phyloP scores from a whole-genome alignment of 2,329 filamentous ascomycete species.

The Ceratocystis variospora region DNA sequence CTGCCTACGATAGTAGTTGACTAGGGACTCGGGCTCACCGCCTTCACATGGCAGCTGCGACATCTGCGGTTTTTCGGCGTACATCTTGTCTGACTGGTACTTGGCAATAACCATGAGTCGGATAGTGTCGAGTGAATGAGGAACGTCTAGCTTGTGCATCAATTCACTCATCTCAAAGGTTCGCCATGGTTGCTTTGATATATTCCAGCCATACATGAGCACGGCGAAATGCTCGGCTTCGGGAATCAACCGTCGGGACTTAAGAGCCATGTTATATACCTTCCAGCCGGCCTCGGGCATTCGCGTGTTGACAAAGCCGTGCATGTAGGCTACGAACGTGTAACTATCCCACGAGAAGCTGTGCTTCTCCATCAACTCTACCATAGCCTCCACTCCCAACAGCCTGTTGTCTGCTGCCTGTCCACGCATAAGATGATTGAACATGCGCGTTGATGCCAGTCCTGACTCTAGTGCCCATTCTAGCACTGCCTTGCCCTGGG shows the following conservation, averaged over 20 bases:
- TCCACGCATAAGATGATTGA: slow-evolving; percentile 63
- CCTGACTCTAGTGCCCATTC: slow-evolving; percentile 39
- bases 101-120: slow-evolving; percentile 16
- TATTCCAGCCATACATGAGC: slow-evolving; percentile 34
- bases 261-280: slow-evolving; percentile 33
- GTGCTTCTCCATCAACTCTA: slow-evolving; percentile 36
- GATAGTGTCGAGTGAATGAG: slow-evolving; percentile 30
- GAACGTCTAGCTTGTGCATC: slow-evolving; percentile 32
- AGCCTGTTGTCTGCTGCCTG: slow-evolving; percentile 49
- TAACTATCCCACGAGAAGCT: slow-evolving; percentile 35
- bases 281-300: slow-evolving; percentile 38
- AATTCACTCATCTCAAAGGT: slow-evolving; percentile 33
- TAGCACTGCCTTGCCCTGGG: slow-evolving; percentile 29
- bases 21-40: slow-evolving; percentile 24
- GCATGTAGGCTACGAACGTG: slow-evolving; percentile 38
- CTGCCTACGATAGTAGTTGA: slow-evolving; percentile 24
- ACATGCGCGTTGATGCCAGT: slow-evolving; percentile 47
- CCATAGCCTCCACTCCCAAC: slow-evolving; percentile 34
- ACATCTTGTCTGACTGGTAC: slow-evolving; percentile 26
- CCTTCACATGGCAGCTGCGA: slow-evolving; percentile 23
- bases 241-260: slow-evolving; percentile 34
- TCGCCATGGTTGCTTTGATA: slow-evolving; percentile 28
- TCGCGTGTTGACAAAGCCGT: slow-evolving; percentile 35
- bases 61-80: slow-evolving; percentile 30
- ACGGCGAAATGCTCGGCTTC: slow-evolving; percentile 37